Evolutionary conservation across 2,329 filamentous ascomycete species (phyloP).

Genomic region (Diaporthe caulivora): DNA sequence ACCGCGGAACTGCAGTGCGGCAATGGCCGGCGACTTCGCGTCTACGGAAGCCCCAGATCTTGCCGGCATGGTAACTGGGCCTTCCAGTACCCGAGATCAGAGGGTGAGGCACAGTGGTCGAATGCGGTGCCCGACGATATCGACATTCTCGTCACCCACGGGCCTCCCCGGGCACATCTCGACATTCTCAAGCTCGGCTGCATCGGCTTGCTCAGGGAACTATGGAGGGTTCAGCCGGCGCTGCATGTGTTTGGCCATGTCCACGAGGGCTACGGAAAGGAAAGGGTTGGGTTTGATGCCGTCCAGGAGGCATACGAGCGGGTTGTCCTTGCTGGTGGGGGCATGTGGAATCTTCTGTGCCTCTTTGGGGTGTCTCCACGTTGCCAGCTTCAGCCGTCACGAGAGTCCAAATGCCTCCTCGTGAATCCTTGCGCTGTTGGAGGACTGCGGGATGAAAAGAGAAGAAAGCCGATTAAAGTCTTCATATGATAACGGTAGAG

Average conservation of each 20-base stretch:
- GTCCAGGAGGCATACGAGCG: conserved; percentile 46
- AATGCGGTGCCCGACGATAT: conserved; percentile 37
- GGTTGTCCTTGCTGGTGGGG: conserved; percentile 36
- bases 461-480: conserved; percentile 40
- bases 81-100: conserved; percentile 45
- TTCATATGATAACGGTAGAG: neutral
- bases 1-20: neutral
- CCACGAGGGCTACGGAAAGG: conserved; percentile 50
- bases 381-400: conserved; percentile 26
- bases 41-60: conserved; percentile 29
- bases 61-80: conserved; percentile 44
- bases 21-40: neutral
- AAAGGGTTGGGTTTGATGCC: conserved; percentile 47
- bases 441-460: conserved; percentile 41
- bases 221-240: conserved; percentile 48
- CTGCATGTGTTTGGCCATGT: conserved; percentile 55
- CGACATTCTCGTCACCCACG: conserved; percentile 56
- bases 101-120: conserved; percentile 39
- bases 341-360: conserved; percentile 40
- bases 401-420: conserved; percentile 35
- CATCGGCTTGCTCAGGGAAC: conserved; percentile 46
- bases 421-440: conserved; percentile 42
- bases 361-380: conserved; percentile 24
- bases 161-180: conserved; percentile 52
- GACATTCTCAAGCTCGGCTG: conserved; percentile 51